A percentile compares a stretch with the other conserved stretches of the same genome.
Evolutionary conservation across 306 rosid species (phyloP).

Genomic region (Gastrolobium bilobum): DNA sequence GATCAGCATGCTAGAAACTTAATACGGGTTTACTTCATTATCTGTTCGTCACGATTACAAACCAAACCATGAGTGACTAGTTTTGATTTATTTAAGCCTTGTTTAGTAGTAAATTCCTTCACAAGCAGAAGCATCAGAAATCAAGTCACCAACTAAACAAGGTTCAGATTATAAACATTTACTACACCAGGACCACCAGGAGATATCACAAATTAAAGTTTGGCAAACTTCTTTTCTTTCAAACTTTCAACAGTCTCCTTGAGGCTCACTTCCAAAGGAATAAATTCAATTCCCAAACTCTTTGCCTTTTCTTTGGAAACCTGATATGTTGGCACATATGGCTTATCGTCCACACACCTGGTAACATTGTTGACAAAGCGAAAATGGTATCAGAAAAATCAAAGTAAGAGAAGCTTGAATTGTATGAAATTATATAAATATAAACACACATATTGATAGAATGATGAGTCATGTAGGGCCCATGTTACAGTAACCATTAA

Average conservation of each 20-base stretch:
- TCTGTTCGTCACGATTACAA: neutral
- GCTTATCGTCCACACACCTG: conserved; percentile 78
- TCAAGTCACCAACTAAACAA: conserved; percentile 20
- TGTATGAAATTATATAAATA: neutral
- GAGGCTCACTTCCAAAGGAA: conserved; percentile 69
- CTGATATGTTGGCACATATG: conserved; percentile 60
- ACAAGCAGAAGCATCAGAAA: conserved; percentile 22
- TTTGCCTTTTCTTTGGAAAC: conserved; percentile 75
- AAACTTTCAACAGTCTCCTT: conserved; percentile 81
- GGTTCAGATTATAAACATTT: neutral
- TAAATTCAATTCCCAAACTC: conserved; percentile 74
- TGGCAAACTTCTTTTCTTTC: conserved; percentile 67
- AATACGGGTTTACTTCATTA: neutral
- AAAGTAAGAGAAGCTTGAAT: conserved; percentile 10
- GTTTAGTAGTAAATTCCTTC: neutral
- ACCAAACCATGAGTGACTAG: neutral
- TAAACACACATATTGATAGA: neutral
- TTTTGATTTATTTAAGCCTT: neutral
- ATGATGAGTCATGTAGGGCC: neutral
- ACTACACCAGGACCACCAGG: neutral
- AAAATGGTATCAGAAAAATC: conserved; percentile 11
- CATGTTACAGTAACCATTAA: neutral
- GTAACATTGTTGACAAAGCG: conserved; percentile 23
- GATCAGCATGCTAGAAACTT: neutral
- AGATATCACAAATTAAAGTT: conserved; percentile 48